A percentile compares a stretch with the other conserved stretches of the same genome.
These are phyloP conservation scores for Monascus purpureus DNA, from an alignment of 495 filamentous ascomycete genomes.

Conservation along the genomic window DNA sequence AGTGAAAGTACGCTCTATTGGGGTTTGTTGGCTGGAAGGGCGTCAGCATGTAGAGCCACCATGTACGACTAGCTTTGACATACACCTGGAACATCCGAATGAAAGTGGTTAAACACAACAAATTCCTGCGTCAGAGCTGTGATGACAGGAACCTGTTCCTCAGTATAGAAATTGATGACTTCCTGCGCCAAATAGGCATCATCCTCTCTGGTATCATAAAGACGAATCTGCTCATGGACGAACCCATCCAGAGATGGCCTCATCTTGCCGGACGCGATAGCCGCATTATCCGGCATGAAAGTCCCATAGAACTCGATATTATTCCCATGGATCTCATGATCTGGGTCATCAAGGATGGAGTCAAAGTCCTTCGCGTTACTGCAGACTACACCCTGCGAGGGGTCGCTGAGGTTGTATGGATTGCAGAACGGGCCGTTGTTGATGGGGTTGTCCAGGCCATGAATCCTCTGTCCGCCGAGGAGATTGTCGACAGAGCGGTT, in stretches of 20 bases:
- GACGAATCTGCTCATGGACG: constrained; percentile 31
- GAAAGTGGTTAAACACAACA: constrained; percentile 38
- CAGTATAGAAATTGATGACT: constrained; percentile 39
- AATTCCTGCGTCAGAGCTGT: constrained; percentile 34
- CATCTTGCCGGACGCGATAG: constrained; percentile 21
- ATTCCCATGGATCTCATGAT: constrained; percentile 34
- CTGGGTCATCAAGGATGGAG: constrained; percentile 32
- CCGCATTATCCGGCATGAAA: constrained; percentile 24
- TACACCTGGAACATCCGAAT: constrained; percentile 34
- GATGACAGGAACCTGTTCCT: constrained; percentile 34
- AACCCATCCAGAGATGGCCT: constrained; percentile 28
- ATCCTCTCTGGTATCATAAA: constrained; percentile 15
- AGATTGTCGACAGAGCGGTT: constrained; percentile 13
- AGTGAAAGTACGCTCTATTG: constrained; percentile 32
- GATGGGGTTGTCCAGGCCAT: constrained; percentile 8
- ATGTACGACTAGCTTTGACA: too few relatives aligned
- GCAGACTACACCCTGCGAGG: constrained; percentile 13
- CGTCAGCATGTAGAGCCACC: background rate
- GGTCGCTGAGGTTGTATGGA: constrained; percentile 9
- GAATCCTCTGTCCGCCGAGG: constrained; percentile 4
- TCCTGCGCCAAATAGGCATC: constrained; percentile 25
- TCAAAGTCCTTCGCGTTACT: constrained; percentile 28
- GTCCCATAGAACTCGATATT: constrained; percentile 38
- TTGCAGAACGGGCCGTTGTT: constrained; percentile 10
- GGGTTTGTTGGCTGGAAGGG: constrained; percentile 24